These are phyloP conservation scores for Sporothrix dimorphospora DNA, from an alignment of 2,329 filamentous ascomycete genomes.

Conservation along the genomic window DNA sequence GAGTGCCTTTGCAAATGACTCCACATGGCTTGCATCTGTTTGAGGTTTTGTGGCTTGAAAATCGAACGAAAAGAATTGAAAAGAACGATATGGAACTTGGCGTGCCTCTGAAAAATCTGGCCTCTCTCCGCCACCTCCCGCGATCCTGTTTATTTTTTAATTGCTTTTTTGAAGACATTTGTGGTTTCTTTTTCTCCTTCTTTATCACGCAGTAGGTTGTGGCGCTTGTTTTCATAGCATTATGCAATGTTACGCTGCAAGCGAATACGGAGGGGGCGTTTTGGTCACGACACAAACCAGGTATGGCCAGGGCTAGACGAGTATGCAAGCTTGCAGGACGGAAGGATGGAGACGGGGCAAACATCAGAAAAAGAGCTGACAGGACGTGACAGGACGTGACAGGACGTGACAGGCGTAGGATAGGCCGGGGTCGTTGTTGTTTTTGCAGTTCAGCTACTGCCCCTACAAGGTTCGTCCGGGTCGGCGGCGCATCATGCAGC, in stretches of 20 bases:
- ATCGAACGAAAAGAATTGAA: slow-evolving; percentile 6
- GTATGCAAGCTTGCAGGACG: background rate
- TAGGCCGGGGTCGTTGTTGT: background rate
- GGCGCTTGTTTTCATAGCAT: slow-evolving; percentile 21
- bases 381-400: background rate
- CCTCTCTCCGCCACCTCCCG: background rate
- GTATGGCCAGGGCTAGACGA: background rate
- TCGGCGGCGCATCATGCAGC: background rate
- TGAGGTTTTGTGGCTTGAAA: slow-evolving; percentile 6
- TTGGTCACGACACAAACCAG: slow-evolving; percentile 4
- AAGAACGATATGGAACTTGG: background rate
- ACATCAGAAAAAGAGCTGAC: background rate
- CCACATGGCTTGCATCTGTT: slow-evolving; percentile 8
- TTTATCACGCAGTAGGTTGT: background rate
- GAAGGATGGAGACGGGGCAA: background rate
- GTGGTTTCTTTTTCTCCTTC: background rate
- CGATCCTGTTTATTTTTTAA: background rate
- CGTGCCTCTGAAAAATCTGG: background rate
- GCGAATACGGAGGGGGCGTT: slow-evolving; percentile 10
- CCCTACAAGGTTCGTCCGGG: background rate
- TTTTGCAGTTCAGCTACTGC: slow-evolving; percentile 13
- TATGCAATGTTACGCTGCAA: slow-evolving; percentile 24
- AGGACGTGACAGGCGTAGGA: background rate
- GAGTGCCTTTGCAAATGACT: background rate
- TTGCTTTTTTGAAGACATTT: background rate